Evolutionary conservation across 73 alveolate genomes (phyloP), one percentile per base, ranked within the genome.

Genomic region (Effrenium voratum): DNA sequence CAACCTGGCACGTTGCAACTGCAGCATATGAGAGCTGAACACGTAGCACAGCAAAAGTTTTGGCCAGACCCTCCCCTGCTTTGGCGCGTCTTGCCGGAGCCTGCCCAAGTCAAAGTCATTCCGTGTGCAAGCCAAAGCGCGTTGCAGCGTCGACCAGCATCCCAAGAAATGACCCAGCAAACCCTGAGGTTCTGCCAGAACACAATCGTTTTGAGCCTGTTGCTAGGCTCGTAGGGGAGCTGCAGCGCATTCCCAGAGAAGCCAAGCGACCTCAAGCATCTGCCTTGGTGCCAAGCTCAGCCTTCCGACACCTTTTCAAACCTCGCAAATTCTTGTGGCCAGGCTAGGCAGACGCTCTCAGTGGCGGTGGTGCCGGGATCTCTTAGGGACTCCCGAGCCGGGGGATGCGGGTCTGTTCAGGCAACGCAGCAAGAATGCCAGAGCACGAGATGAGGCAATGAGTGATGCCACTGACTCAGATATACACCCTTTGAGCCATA

Each of bases 291-390:
- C 3, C 16, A 34, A 72, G 50, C 91, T 47, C 73, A 49, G 73
- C 24, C 50, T 46, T 10, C 44, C n/a, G n/a, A n/a, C n/a, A n/a
- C 26, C 19, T 12, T 19, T 52, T 52, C 19, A 19, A 52, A 52
- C 26, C 19, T 52, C 19, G 26, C 19, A 52, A 52, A 52, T 19
- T 12, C 19, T 8, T 12, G 8, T 52, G 8, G 49, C 72, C 34
- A 81, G 91, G 91, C 91, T 32, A 41, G 68, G 24, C 45, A 81
- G 36, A 47, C 91, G 46, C 28, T 81, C 73, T 81, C 91, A 15
- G 91, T 81, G 91, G 91, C 91, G 73, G 91, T 81, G 4, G 91
- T 81, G 91, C 91, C 46, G 32, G 50, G 70, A n/a, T 59, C 91
- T 36, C 13, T n/a, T n/a, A n/a, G n/a, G n/a, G n/a, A n/a, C n/a